Evolutionary conservation across 805 yeast species (phyloP).

Genomic region (Tetrapisispora iriomotensis): DNA sequence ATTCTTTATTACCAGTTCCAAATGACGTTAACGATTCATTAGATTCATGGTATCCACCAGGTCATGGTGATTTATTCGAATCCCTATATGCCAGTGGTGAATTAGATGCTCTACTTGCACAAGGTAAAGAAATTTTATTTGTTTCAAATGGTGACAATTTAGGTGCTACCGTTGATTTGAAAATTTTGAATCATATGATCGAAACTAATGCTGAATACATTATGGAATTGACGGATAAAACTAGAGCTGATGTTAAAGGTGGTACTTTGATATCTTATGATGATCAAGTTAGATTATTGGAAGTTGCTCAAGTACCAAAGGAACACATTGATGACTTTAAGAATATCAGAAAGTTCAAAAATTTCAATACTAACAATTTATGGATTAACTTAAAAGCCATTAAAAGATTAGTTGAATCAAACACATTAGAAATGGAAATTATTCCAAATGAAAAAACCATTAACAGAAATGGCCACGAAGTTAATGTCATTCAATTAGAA

Average conservation of each 20-base stretch:
- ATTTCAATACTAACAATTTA: conserved; percentile 95
- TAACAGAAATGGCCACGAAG: conserved; percentile 62
- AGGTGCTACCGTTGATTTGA: conserved; percentile 95
- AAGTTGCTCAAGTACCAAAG: conserved; percentile 90
- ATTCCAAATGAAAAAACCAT: conserved; percentile 90
- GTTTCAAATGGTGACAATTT: conserved; percentile 97
- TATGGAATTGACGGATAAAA: conserved; percentile 97
- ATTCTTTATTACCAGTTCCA: conserved; percentile 94
- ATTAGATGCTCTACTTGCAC: conserved; percentile 76
- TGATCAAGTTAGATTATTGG: conserved; percentile 87
- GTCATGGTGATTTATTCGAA: conserved; percentile 97
- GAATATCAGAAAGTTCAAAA: conserved; percentile 93
- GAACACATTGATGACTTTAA: conserved; percentile 97
- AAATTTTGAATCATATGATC: conserved; percentile 85
- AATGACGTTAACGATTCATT: conserved; percentile 57
- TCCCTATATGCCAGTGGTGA: conserved; percentile 83
- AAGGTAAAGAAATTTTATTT: conserved; percentile 89
- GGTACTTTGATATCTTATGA: conserved; percentile 96
- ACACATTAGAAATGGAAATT: conserved; percentile 80
- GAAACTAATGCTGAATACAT: conserved; percentile 87
- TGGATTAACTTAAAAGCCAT: conserved; percentile 95
- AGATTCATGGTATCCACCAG: conserved; percentile 98
- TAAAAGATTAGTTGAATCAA: conserved; percentile 79
- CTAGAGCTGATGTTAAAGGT: conserved; percentile 98
- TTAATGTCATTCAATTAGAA: conserved; percentile 87